Evolutionary conservation across 2,329 filamentous ascomycete genomes (phyloP), one percentile per base, ranked within the genome.

Genomic region (Aspergillus awamori): DNA sequence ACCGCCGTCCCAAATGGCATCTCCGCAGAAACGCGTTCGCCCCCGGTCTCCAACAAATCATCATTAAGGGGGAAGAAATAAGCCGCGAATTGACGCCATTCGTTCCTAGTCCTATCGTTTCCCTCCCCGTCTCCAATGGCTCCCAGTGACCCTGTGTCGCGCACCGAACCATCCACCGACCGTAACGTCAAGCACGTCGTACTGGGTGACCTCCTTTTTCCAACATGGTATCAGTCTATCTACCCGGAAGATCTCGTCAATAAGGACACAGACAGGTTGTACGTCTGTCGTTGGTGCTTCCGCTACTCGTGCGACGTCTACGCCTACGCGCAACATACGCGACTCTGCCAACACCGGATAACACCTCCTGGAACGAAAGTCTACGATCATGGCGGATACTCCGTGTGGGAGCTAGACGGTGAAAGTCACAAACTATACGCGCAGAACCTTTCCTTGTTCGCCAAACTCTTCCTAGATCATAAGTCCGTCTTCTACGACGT

Each of bases 401-500:
- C 90, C 63, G 88, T 99, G 8, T 95, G 93, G 86, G 92, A 97
- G 76, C 88, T 98, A 7, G 95, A 99, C 73, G 95, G 95, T 20
- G 93, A 93, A 72, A 86, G 89, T 67, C 86, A 97, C 65, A 90
- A 89, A 84, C 85, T 97, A 30, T 98, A 96, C 75, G 93, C 92
- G 68, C 95, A 98, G 78, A 97, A 97, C 70, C 85, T 99, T 11
- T 97, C 92, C 8, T 88, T 99, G 49, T 97, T 98, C 76, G 93
- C 93, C 28, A 99, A 98, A 78, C 87, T 99, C 48, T 99, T 98
- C 77, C 89, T 99, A 66, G 93, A 98, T 77, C 97, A 96, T 73
- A 99, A 99, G 74, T 97, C 92, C 7, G 93, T 99, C 68, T 98
- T 97, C 79, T 99, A 97, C 81, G 95, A 99, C 72, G 93, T 97